Base-by-base conservation (phyloP, 2,329 filamentous ascomycete species). In the Didymella pomorum region DNA sequence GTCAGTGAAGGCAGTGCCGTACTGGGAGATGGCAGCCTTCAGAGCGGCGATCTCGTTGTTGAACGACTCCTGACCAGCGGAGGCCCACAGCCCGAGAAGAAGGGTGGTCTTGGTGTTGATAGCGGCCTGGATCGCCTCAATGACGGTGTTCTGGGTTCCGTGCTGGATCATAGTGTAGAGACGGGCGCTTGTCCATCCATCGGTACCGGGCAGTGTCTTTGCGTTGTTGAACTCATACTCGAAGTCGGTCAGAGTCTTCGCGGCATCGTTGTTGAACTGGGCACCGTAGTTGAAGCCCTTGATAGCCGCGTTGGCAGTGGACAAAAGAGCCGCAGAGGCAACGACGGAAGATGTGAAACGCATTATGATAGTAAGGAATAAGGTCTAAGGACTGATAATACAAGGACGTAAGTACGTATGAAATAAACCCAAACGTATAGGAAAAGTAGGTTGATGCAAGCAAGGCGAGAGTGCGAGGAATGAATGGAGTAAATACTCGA, bases 11-110 rank as follows among this genome's bases (percentile, higher is more conserved):
- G 83, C 79, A 10, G 80, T 78, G 56, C 91, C 91, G 74, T 92
- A 93, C 71, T 87, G 81, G 47, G 78, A 65, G 64, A 93, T 89
- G 65, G 92, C 90, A 42, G 82, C 79, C 75, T 85, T 85, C 47
- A 97, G 83, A 14, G 92, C 92, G 2, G 81, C 74, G 46, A 96
- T 79, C 79, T 97, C 92, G 73, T 92, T 90, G 74, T 83, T 79
- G 76, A 96, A 88, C 21, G 74, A 76, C 5, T 78, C 81, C 53
- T 85, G 80, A 16, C 88, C 88, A 39, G 82, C 89, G 0, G 91
- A 94, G 10, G 87, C 86, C 93, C 93, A 97, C 49, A 97, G 81
- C 66, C 92, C 92, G 12, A 97, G 86, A 11, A 97, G 84, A 25
- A 97, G 84, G 42, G 84, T 83, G 2, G 91, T 96, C 68, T 92